Conservation (phyloP, 495 filamentous ascomycete genomes). For the Hypoxylon cercidicola region DNA sequence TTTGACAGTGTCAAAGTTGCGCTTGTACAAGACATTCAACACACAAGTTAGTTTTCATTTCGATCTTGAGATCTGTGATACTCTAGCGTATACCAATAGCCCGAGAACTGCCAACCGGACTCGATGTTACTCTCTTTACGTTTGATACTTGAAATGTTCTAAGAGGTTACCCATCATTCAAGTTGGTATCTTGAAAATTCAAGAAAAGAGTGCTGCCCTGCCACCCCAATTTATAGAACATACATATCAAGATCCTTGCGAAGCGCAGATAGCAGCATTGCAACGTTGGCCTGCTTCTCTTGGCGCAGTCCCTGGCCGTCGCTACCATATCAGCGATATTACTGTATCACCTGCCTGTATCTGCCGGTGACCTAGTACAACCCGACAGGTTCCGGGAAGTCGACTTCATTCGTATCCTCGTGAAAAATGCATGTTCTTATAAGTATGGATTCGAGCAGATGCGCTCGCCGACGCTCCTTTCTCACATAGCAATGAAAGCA, state of each 20-base stretch:
- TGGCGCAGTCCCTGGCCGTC: slow-evolving; percentile 12
- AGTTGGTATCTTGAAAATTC: slow-evolving; percentile 1
- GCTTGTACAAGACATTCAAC: slow-evolving; percentile 6
- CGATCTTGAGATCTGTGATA: slow-evolving; percentile 26
- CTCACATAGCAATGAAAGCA: too few relatives aligned
- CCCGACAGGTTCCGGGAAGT: slow-evolving; percentile 17
- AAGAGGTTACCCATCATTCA: background rate
- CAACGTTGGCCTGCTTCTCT: slow-evolving; percentile 24
- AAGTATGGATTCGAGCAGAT: too few relatives aligned
- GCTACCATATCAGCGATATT: slow-evolving; percentile 31
- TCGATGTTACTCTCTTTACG: too few relatives aligned
- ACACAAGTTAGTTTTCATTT: slow-evolving; percentile 17
- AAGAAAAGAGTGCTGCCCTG: slow-evolving; percentile 5
- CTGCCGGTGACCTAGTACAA: slow-evolving; percentile 25
- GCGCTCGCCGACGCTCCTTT: too few relatives aligned
- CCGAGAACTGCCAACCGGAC: background rate
- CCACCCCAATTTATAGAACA: slow-evolving; percentile 1
- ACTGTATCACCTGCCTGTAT: slow-evolving; percentile 22
- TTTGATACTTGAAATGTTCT: background rate
- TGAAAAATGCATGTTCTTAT: too few relatives aligned
- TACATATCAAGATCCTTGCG: slow-evolving; percentile 33
- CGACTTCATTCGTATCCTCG: background rate
- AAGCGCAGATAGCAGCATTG: slow-evolving; percentile 13
- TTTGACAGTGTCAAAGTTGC: slow-evolving; percentile 20
- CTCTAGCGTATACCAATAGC: background rate